Evolutionary conservation across 1,284 basidiomycete genomes (phyloP), one percentile per base, ranked within the genome.

Genomic region (Marasmius oreades): DNA sequence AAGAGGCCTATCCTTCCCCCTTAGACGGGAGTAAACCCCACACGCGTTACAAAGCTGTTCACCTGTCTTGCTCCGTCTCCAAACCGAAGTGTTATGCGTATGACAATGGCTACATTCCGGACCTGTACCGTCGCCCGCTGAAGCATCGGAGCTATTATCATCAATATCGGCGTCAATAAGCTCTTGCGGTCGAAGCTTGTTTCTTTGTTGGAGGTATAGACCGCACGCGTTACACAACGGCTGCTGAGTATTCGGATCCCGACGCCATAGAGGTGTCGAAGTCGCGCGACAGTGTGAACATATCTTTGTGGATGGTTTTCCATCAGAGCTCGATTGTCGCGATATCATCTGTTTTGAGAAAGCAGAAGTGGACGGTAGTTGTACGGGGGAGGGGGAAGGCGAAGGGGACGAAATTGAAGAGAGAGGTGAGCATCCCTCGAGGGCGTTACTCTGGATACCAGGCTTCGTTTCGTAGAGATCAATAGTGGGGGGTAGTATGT

Each of bases 31-130:
- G 59, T 79, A 79, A 6, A 79, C 77, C n/a, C 77, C 77, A 61
- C 77, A 79, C 2, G 77, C 77, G 55, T 79, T 79, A 59, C 77
- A 79, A 0, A 79, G 67, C 61, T 78, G 76, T n/a, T 72, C 74
- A 1, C 77, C 77, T 1, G 71, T 69, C 62, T 77, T 78, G 62
- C 75, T 77, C 52, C 77, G 67, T 46, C 77, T 66, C 77, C 77
- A 79, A 26, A 79, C 77, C 6, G 75, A 77, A 2, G 77, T 79
- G 43, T 71, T 72, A 55, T 74, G 75, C 3, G 77, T 77, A 55
- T 71, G 72, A 58, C 77, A 79, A 64, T 79, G 77, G 57, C 72
- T 77, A 53, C 77, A 79, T 57, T 77, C 72, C 1, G 77, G 77
- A 11, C 75, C 76, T 26, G 67, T 66, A 26, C 70, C 69, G 58